Base-by-base conservation (phyloP, 306 rosid genomes). In the Chamaecrista fasciculata region DNA sequence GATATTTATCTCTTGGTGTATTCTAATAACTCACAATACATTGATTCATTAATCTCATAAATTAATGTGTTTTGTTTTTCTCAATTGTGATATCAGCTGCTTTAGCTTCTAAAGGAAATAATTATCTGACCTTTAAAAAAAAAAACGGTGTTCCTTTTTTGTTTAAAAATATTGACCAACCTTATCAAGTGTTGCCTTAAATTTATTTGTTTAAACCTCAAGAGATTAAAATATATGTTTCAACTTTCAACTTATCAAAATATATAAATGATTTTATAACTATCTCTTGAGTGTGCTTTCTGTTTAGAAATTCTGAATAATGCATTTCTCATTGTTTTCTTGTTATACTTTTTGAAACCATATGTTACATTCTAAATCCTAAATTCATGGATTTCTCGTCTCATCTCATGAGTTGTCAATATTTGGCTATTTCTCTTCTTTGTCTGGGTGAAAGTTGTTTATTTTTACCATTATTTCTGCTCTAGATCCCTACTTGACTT, bases 401-500 rank as follows among this genome's bases (percentile, higher is more conserved):
- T 12, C 67, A 33, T 48, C 63, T 60, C 50, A 48, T 50, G 75
- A 9, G 63, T 49, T 53, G 48, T 11, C 62, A 57, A 21, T 44
- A 25, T 67, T 67, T 25, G 8, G 61, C 49, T 40, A 40, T 50
- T 52, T 19, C 7, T 18, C 40, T 39, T 29, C 43, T 53, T 47
- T 7, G 48, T 14, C 62, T 34, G 2, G 48, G 18, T 3, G 48
- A 3, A 14, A 14, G 48, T 12, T 12, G 48, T 5, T 3, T 42
- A 14, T 12, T 11, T 11, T 63, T 10, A 16, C 28, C 68, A 68
- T n/a, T n/a, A 19, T 67, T 60, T 25, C 24, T 14, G 37, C 58
- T 73, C 51, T 23, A 71, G 8, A 33, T 36, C 37, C 49, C 9
- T 50, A 65, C 64, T 71, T 83, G 19, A 48, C 59, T 56, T 62